Conservation (phyloP, 2,329 filamentous ascomycete species). For the Penicillium rolfsii region DNA sequence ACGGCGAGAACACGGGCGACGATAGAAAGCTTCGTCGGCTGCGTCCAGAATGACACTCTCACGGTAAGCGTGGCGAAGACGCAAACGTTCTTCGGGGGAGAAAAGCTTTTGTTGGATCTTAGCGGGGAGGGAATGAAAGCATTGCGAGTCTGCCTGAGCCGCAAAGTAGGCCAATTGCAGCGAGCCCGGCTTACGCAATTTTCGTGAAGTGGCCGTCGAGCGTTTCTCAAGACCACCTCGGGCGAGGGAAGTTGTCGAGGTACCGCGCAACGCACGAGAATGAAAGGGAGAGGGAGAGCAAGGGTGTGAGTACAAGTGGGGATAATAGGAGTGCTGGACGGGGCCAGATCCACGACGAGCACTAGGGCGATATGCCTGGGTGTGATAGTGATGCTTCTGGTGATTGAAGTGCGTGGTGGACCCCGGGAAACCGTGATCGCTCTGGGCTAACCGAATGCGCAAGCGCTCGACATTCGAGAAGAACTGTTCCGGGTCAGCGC, state of each 20-base stretch:
- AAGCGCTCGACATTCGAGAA: slow-evolving; percentile 48
- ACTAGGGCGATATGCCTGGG: slow-evolving; percentile 24
- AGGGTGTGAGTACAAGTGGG: slow-evolving; percentile 11
- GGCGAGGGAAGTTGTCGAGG: slow-evolving; percentile 14
- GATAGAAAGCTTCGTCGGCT: slow-evolving; percentile 61
- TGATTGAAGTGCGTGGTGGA: slow-evolving; percentile 19
- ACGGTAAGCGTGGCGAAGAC: slow-evolving; percentile 58
- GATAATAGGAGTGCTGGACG: slow-evolving; percentile 15
- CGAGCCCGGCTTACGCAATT: slow-evolving; percentile 42
- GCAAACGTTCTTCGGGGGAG: slow-evolving; percentile 69
- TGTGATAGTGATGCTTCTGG: background rate
- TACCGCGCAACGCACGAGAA: slow-evolving; percentile 20
- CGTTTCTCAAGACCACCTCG: slow-evolving; percentile 25
- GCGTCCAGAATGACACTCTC: slow-evolving; percentile 60
- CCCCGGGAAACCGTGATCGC: slow-evolving; percentile 29
- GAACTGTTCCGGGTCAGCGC: slow-evolving; percentile 36
- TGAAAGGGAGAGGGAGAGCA: slow-evolving; percentile 5
- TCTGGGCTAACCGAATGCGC: slow-evolving; percentile 40
- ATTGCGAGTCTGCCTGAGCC: slow-evolving; percentile 63
- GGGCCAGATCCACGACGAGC: slow-evolving; percentile 19
- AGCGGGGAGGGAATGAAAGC: slow-evolving; percentile 71
- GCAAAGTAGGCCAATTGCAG: slow-evolving; percentile 44
- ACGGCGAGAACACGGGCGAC: slow-evolving; percentile 44
- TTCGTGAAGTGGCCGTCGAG: slow-evolving; percentile 23
- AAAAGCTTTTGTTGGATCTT: slow-evolving; percentile 73